A percentile compares a stretch with the other conserved stretches of the same genome.
These are phyloP conservation scores for Hypsizygus marmoreus DNA, from an alignment of 768 basidiomycete species.

Conservation along the genomic window DNA sequence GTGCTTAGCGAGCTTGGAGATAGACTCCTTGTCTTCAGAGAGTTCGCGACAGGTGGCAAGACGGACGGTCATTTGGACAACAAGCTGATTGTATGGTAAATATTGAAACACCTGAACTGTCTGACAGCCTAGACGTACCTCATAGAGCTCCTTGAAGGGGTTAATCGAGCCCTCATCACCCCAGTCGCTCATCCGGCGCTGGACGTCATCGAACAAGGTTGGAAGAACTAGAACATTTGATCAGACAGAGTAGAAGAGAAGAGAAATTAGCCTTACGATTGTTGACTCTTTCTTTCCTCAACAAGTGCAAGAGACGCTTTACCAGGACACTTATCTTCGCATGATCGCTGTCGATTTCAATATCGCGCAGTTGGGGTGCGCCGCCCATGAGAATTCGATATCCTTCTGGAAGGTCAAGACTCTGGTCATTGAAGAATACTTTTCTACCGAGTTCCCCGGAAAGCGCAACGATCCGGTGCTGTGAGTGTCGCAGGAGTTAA, in stretches of 20 bases:
- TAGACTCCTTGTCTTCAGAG: constrained; percentile 16
- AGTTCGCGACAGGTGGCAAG: constrained; percentile 19
- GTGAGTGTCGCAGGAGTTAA: not conserved
- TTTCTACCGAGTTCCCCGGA: not conserved
- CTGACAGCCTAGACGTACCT: too few species aligned
- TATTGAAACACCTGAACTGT: too few species aligned
- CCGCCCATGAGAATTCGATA: not conserved
- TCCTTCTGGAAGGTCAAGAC: not conserved
- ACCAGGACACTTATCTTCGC: constrained; percentile 2
- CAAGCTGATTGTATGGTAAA: constrained; percentile 9
- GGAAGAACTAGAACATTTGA: constrained; percentile 11
- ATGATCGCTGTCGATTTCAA: constrained; percentile 6
- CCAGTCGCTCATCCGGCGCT: constrained; percentile 14
- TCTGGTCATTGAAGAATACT: not conserved
- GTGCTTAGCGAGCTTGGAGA: constrained; percentile 7
- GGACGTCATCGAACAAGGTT: constrained; percentile 18
- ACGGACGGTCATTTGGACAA: constrained; percentile 21
- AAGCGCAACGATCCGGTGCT: not conserved
- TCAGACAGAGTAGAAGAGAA: not conserved
- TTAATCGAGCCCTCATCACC: constrained; percentile 16
- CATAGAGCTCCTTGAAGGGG: constrained; percentile 20
- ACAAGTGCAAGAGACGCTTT: constrained; percentile 7
- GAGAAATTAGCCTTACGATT: constrained; percentile 1
- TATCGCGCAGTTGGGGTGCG: not conserved
- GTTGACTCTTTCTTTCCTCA: constrained; percentile 13